phyloP scores from a whole-genome alignment of 192 early-diverging fungal genomes.

The Podila epigama region DNA sequence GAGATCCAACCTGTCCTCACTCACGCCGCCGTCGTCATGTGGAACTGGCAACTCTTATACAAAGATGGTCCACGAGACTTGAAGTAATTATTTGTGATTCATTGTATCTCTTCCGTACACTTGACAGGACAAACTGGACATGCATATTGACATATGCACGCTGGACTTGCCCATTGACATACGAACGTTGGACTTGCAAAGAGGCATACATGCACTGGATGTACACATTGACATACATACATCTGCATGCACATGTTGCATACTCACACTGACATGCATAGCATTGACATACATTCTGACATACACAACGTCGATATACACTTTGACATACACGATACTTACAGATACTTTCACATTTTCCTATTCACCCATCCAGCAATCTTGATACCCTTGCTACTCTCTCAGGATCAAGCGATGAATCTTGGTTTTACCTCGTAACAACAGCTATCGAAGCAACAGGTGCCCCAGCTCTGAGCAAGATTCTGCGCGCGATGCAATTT shows the following conservation, averaged over 20 bases:
- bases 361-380: constrained; percentile 61
- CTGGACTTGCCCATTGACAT: not conserved
- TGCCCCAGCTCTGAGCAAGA: constrained; percentile 71
- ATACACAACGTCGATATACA: too few species aligned
- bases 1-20: constrained; percentile 88
- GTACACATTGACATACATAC: too few species aligned
- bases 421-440: constrained; percentile 96
- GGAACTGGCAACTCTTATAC: constrained; percentile 94
- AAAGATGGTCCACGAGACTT: constrained; percentile 76
- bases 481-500: constrained; percentile 71
- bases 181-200: too few species aligned
- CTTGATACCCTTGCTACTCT: constrained; percentile 84
- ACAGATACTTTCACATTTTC: not conserved
- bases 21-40: constrained; percentile 87
- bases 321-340: not conserved
- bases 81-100: constrained; percentile 51
- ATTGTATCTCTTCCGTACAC: not conserved
- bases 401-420: constrained; percentile 89
- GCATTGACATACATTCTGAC: not conserved
- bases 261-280: too few species aligned
- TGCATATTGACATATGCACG: not conserved
- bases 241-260: too few species aligned
- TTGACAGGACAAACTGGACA: too few species aligned
- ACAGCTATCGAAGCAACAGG: constrained; percentile 87
- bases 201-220: too few species aligned